Evolutionary conservation across 1,284 basidiomycete species (phyloP), one percentile per base, ranked within the genome.

Genomic region (Trichosporon sp.): DNA sequence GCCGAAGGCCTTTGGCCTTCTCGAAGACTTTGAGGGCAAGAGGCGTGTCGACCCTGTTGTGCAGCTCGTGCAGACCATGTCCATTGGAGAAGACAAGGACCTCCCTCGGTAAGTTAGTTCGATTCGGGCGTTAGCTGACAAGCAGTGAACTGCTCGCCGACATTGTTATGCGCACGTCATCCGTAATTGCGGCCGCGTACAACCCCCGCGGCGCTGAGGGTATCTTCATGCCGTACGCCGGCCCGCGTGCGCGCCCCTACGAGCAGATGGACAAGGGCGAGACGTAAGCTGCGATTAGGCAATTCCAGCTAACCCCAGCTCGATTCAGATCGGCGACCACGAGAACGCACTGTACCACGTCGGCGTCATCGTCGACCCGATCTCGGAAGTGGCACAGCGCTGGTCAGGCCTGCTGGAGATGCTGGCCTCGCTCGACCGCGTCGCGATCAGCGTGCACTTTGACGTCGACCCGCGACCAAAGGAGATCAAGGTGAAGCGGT

Each of bases 401-500:
- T 95, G 91, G 88, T 86, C 91, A 0, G 86, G 87, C 60, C 77
- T 96, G 34, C 75, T 94, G 25, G 84, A 84, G 80, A 81, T 81
- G 59, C 75, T 84, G 1, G 70, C 80, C 5, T 67, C 77, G 10
- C 73, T 84, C 57, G 74, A 79, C 14, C 74, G 78, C 36, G 85
- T 89, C 0, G 86, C 85, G 69, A 82, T 92, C 11, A 85, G 90
- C 64, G 82, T 96, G 29, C 86, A 90, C 72, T 77, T 95, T 16
- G 90, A 92, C 72, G 92, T 93, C 1, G 79, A 83, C 1, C 80
- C 80, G 25, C 84, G 86, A 59, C 72, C 82, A 7, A 75, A 73
- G 5, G 91, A 96, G 80, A 82, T 97, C 52, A 93, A 94, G 1
- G 81, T 98, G 46, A 96, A 95, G 79, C 85, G 89, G n/a, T 99